Evolutionary conservation across 371 early-diverging fungal species (phyloP).

Genomic region (Syncephalastrum monosporum): DNA sequence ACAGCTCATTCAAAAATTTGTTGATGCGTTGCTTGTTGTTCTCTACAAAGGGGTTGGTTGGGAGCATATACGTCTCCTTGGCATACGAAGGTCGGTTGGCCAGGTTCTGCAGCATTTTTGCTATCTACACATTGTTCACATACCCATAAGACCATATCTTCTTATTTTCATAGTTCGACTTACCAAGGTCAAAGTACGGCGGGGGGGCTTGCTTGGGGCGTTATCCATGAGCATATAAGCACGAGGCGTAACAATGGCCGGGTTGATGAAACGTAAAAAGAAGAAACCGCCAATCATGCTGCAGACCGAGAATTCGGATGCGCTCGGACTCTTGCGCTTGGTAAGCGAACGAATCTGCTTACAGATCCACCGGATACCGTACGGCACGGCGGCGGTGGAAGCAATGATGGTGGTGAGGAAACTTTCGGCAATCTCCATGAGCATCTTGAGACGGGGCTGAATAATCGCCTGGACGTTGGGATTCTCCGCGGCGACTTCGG

Average conservation of each 20-base stretch:
- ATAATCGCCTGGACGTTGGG: conserved; percentile 82
- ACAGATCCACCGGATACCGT: conserved; percentile 98
- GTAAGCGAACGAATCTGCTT: conserved; percentile 93
- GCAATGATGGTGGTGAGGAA: conserved; percentile 84
- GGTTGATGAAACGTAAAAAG: conserved; percentile 95
- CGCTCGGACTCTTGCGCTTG: conserved; percentile 89
- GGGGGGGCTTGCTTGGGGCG: conserved; percentile 75
- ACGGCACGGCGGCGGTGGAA: conserved; percentile 83
- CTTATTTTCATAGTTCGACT: background rate
- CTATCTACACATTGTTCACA: conserved; percentile 45
- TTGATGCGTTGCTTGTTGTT: conserved; percentile 83
- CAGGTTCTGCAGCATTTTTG: conserved; percentile 92
- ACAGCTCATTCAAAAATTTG: conserved; percentile 85
- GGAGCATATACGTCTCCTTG: conserved; percentile 92
- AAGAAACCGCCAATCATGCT: conserved; percentile 97
- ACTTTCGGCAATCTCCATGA: conserved; percentile 82
- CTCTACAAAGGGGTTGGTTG: conserved; percentile 87
- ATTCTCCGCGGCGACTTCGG: conserved; percentile 77
- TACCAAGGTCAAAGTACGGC: conserved; percentile 88
- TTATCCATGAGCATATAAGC: conserved; percentile 92
- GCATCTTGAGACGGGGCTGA: conserved; percentile 76
- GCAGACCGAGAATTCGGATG: conserved; percentile 84
- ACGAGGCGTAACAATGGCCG: conserved; percentile 95
- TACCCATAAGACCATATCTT: background rate
- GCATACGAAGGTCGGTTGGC: conserved; percentile 93